Conservation (phyloP, 2,329 filamentous ascomycete species). For the Colletotrichum phormii region DNA sequence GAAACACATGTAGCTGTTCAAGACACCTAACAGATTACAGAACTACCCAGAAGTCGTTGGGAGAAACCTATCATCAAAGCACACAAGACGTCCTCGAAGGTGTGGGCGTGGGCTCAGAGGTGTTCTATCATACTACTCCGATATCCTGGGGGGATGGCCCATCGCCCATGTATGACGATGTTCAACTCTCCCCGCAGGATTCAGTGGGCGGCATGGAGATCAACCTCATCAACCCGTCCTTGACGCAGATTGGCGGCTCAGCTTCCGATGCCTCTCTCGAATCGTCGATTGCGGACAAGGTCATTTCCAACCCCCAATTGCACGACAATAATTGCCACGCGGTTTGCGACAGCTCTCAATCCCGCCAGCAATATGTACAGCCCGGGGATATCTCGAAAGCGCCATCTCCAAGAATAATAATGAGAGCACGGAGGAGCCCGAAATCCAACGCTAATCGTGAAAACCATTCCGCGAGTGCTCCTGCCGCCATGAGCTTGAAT, state of each 20-base stretch:
- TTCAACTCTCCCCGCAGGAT: conserved; percentile 25
- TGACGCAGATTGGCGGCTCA: neutral
- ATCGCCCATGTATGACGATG: conserved; percentile 6
- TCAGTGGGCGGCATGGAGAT: conserved; percentile 22
- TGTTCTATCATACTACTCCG: neutral
- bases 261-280: neutral
- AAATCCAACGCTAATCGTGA: neutral
- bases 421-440: neutral
- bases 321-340: neutral
- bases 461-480: neutral
- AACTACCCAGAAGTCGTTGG: neutral
- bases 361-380: conserved; percentile 10
- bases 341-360: neutral
- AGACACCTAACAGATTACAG: neutral
- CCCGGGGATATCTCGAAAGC: conserved; percentile 21
- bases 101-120: conserved; percentile 32
- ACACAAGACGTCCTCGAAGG: conserved; percentile 26
- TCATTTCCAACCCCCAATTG: neutral
- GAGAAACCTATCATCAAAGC: neutral
- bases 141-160: conserved; percentile 2
- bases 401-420: neutral
- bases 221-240: conserved; percentile 18
- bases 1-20: neutral
- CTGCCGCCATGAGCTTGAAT: neutral
- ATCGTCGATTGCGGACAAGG: neutral